Conservation (phyloP, 1,284 basidiomycete species). For the Flammula alnicola region DNA sequence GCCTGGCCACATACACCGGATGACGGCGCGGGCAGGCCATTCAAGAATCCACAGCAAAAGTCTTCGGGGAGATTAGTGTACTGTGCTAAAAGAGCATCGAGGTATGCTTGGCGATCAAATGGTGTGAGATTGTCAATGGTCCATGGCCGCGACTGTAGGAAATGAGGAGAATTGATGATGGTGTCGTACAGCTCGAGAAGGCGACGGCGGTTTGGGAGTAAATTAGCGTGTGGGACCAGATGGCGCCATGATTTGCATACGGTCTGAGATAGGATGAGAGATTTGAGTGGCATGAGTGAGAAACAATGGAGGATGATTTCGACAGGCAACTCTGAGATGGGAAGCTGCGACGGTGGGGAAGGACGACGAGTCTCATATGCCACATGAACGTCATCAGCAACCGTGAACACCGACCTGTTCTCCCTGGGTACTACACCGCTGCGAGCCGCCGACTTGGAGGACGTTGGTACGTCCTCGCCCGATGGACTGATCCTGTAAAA, state of each 20-base stretch:
- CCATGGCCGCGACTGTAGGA: constrained; percentile 12
- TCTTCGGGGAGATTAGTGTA: constrained; percentile 1
- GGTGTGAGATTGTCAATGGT: constrained; percentile 3
- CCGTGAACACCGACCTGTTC: too few relatives aligned
- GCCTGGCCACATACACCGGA: constrained; percentile 3
- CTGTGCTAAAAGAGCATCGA: not conserved
- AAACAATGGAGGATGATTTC: constrained; percentile 19
- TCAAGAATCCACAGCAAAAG: constrained; percentile 10
- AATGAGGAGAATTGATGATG: constrained; percentile 11
- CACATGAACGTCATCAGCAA: too few relatives aligned
- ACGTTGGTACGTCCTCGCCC: too few relatives aligned
- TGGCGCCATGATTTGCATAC: constrained; percentile 18
- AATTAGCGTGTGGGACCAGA: constrained; percentile 12
- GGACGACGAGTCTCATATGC: too few relatives aligned
- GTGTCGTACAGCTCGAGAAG: constrained; percentile 19
- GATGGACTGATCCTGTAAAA: too few relatives aligned
- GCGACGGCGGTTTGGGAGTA: constrained; percentile 14
- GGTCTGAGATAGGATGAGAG: constrained; percentile 14
- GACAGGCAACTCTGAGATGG: not conserved
- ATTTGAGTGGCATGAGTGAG: constrained; percentile 1
- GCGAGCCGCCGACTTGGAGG: too few relatives aligned
- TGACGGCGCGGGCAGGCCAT: constrained; percentile 1
- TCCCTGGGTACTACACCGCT: too few relatives aligned
- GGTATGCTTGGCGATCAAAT: constrained; percentile 3
- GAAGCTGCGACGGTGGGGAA: too few relatives aligned